A percentile compares a stretch with the other conserved stretches of the same genome.
These are phyloP conservation scores for Quercus dentata DNA, from an alignment of 306 rosid species.

Conservation along the genomic window DNA sequence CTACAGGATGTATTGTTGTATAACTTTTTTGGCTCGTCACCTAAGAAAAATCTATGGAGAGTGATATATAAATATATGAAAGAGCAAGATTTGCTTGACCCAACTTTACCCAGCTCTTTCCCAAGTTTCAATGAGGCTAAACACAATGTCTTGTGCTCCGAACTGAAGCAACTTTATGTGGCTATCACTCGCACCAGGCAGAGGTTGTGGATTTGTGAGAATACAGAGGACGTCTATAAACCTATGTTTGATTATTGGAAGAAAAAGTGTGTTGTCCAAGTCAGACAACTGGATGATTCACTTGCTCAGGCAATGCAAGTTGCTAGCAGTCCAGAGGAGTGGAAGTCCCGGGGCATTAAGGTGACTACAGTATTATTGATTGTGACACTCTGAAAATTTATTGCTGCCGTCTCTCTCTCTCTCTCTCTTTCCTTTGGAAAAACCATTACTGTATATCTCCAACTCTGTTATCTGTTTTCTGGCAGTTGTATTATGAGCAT, in stretches of 20 bases:
- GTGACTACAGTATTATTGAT: constrained; percentile 14
- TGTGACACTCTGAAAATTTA: background rate
- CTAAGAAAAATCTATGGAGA: constrained; percentile 63
- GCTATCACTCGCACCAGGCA: constrained; percentile 80
- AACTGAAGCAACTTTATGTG: constrained; percentile 67
- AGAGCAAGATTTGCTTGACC: constrained; percentile 52
- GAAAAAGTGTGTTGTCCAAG: constrained; percentile 59
- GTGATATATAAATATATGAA: constrained; percentile 61
- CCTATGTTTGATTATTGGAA: constrained; percentile 78
- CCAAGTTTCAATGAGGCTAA: constrained; percentile 49
- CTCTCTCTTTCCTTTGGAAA: background rate
- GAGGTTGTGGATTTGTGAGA: constrained; percentile 75
- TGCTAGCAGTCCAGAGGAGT: constrained; percentile 72
- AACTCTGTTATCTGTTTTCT: background rate
- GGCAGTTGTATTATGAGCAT: constrained; percentile 56
- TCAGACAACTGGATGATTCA: constrained; percentile 57
- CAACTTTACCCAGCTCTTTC: constrained; percentile 6
- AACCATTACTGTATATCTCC: background rate
- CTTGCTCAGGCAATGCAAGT: constrained; percentile 76
- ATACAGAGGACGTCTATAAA: constrained; percentile 21
- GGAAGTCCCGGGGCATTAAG: constrained; percentile 76
- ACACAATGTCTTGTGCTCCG: constrained; percentile 69
- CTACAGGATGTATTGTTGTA: constrained; percentile 66
- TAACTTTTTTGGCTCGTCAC: constrained; percentile 71
- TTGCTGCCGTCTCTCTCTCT: background rate